Base-by-base conservation (phyloP, 2,329 filamentous ascomycete species). In the Neopestalotiopsis clavispora region DNA sequence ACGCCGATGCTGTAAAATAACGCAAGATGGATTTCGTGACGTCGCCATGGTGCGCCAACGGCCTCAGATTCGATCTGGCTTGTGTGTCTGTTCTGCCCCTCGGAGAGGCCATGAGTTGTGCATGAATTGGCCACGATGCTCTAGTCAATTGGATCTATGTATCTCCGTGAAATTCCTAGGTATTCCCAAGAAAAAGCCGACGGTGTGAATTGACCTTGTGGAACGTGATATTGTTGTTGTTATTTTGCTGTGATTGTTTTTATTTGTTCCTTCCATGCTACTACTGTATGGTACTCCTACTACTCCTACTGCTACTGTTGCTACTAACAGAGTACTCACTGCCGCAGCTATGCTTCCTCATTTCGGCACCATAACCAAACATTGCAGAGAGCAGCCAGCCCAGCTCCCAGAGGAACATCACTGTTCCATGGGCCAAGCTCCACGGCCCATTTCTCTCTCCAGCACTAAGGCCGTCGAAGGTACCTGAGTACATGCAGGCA, bases 1-100 rank as follows among this genome's bases (percentile, higher is more conserved):
- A 52, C 34, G 62, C 40, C 62, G 62, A 65, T 65, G 38, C 40
- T 65, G 62, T 65, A 65, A 38, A 65, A 52, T 65, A 65, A 34
- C 62, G 38, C 38, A 45, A 38, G 38, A 65, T 65, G 62, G 62
- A 65, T 52, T 40, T 52, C 40, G 62, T 65, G 62, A 65, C 62
- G 62, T 65, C 62, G 62, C 40, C 62, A 65, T 52, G 42, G n/a
- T 62, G 59, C 59, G 59, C 59, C 59, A 62, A 62, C 30, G 59
- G 32, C 59, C 59, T 62, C 59, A 40, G 45, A 34, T 38, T 34
- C 23, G 10, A 59, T 59, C 30, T 59, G 34, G 6, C 57, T 34
- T 28, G 23, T 28, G 23, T 28, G 23, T 23, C 49, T 56, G 49
- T 23, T 28, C 34, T 56, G 57, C 23, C 23, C 23, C 57, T 34